Base-by-base conservation (phyloP, 306 rosid genomes). In the Acacia crassicarpa region DNA sequence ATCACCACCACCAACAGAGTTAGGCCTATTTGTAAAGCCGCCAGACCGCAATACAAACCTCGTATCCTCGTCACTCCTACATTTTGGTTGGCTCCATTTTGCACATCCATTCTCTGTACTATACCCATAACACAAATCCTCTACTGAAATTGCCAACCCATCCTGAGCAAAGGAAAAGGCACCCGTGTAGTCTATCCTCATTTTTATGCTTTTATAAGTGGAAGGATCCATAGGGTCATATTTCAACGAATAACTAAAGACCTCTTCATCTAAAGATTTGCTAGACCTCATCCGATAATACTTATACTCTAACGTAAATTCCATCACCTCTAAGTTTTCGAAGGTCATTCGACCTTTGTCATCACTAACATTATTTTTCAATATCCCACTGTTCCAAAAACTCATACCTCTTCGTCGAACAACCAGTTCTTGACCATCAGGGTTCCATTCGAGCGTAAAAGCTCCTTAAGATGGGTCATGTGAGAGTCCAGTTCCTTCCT, bases 401-500 rank as follows among this genome's bases (percentile, higher is more conserved):
- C 20, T 32, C 15, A n/a, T 49, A 32, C 74, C 51, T 68, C 27
- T 46, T 3, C 74, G 74, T 6, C 49, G 49, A 68, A 41, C 7
- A 1, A 68, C 54, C 9, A 70, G 2, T 33, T 43, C 5, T 8
- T 22, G 1, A 0, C 33, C 74, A n/a, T 11, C 3, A 0, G 74
- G 74, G 35, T 70, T 53, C 74, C 74, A 69, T 41, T 43, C 74
- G 2, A 70, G 74, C 6, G 54, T 70, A 14, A 20, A 70, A 22
- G 54, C 10, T 43, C 74, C 74, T 3, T 54, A n/a, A 43, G 74
- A 70, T 10, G 74, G 74, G 8, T 70, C 74, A 12, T 0, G 74
- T 69, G 12, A 69, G 74, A 41, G 74, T 9, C 74, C 74, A 69
- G 6, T 69, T 69, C 74, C 19, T 69, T 14, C 54, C 54, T n/a